phyloP scores from a whole-genome alignment of 805 yeast species.

The Pichia californica region DNA sequence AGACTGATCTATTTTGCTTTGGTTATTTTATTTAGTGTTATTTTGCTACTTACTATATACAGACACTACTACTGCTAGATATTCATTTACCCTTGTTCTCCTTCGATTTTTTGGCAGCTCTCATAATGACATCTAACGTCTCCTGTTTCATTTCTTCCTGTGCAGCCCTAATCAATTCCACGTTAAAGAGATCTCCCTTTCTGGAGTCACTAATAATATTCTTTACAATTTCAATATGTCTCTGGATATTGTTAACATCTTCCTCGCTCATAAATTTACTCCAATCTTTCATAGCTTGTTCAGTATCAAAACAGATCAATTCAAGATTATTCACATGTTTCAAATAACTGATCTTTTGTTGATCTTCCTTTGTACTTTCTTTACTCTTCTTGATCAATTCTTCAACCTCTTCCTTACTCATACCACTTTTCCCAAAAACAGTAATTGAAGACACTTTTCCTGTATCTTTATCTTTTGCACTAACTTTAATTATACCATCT shows the following conservation, averaged over 20 bases:
- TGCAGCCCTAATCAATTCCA: conserved; percentile 27
- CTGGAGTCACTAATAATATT: conserved; percentile 27
- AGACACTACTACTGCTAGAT: no score
- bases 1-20: no score
- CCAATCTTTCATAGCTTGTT: conserved; percentile 28
- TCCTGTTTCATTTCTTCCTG: conserved; percentile 30
- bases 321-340: conserved; percentile 67
- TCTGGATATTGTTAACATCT: conserved; percentile 13
- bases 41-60: no score
- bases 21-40: no score
- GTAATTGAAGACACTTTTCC: conserved; percentile 93
- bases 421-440: conserved; percentile 93
- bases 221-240: conserved; percentile 22
- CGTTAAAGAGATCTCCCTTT: conserved; percentile 24
- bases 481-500: conserved; percentile 93
- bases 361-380: conserved; percentile 78
- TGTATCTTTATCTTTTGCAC: conserved; percentile 89
- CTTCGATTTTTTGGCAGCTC: conserved; percentile 24
- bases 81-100: background rate
- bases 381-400: conserved; percentile 88
- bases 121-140: conserved; percentile 22
- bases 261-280: conserved; percentile 14
- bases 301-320: conserved; percentile 30
- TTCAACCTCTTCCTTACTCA: conserved; percentile 85
- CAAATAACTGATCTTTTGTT: conserved; percentile 38